Percentiles rank a stretch among this genome's conserved stretches.
phyloP scores from a whole-genome alignment of 768 basidiomycete species.

The Boletus vermiculosoides region DNA sequence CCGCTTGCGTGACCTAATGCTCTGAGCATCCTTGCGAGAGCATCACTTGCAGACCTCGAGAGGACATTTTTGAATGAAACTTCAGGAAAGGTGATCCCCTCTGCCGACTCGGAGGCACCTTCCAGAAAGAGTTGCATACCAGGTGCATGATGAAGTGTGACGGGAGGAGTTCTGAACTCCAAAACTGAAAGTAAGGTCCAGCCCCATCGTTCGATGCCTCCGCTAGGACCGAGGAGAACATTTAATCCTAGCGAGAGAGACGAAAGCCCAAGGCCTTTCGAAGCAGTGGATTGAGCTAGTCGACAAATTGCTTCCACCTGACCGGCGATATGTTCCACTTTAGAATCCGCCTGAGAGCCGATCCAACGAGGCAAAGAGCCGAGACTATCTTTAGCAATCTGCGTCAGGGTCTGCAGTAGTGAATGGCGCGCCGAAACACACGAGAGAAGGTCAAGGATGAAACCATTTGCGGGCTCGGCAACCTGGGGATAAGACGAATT shows the following conservation, averaged over 20 bases:
- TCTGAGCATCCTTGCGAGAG: constrained; percentile 71
- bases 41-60: constrained; percentile 48
- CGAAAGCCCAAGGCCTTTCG: constrained; percentile 29
- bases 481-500: constrained; percentile 56
- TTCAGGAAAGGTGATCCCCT: constrained; percentile 53
- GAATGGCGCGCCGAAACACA: constrained; percentile 43
- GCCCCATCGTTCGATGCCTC: constrained; percentile 90
- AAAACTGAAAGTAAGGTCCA: constrained; percentile 83
- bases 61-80: constrained; percentile 54
- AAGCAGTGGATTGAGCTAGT: constrained; percentile 31
- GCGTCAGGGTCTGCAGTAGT: constrained; percentile 56
- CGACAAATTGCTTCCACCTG: constrained; percentile 72
- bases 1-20: constrained; percentile 68
- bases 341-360: constrained; percentile 66
- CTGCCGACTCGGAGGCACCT: constrained; percentile 36
- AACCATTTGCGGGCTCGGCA: constrained; percentile 43
- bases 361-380: constrained; percentile 71
- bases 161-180: constrained; percentile 60
- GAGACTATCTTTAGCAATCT: constrained; percentile 63
- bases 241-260: constrained; percentile 54
- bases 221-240: constrained; percentile 72
- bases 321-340: constrained; percentile 64
- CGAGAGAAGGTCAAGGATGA: constrained; percentile 47
- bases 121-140: constrained; percentile 59
- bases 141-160: constrained; percentile 47